Conservation (phyloP, 768 basidiomycete species). For the Hypholoma sublateritium region DNA sequence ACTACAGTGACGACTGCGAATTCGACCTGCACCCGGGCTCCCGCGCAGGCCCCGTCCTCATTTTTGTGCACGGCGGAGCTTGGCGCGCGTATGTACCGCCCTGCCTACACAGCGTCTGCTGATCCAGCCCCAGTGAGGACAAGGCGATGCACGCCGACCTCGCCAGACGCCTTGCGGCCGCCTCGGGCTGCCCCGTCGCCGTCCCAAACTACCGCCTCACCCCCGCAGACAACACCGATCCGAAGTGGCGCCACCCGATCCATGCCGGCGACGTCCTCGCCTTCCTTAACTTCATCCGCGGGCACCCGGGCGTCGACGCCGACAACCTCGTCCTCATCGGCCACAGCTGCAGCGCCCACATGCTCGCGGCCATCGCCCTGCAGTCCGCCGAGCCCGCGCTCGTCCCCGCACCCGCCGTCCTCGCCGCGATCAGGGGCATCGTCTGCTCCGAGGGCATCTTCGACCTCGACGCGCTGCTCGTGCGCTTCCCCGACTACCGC, state of each 20-base stretch:
- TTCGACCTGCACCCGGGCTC: constrained; percentile 55
- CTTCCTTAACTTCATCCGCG: constrained; percentile 58
- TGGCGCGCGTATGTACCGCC: constrained; percentile 65
- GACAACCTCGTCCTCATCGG: constrained; percentile 59
- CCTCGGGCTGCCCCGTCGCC: constrained; percentile 57
- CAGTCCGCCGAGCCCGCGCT: constrained; percentile 45
- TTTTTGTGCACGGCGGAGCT: constrained; percentile 83
- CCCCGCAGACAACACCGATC: constrained; percentile 34
- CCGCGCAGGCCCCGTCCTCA: constrained; percentile 42
- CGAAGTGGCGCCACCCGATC: constrained; percentile 59
- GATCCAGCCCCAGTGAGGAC: constrained; percentile 55
- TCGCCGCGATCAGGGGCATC: constrained; percentile 50
- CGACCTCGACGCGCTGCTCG: constrained; percentile 65
- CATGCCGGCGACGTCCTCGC: constrained; percentile 67
- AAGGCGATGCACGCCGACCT: constrained; percentile 58
- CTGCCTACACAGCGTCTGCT: background rate
- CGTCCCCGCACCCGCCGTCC: constrained; percentile 41
- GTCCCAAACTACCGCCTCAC: constrained; percentile 83
- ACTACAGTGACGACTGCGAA: constrained; percentile 32
- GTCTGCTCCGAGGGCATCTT: constrained; percentile 78
- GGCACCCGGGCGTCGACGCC: constrained; percentile 46
- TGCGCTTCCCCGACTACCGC: constrained; percentile 65
- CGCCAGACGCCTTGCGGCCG: constrained; percentile 50
- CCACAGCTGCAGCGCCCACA: constrained; percentile 84
- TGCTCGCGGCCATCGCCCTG: constrained; percentile 70